A percentile compares a stretch with the other conserved stretches of the same genome.
Conservation (phyloP, 2,329 filamentous ascomycete genomes). For the Pyricularia sp. region DNA sequence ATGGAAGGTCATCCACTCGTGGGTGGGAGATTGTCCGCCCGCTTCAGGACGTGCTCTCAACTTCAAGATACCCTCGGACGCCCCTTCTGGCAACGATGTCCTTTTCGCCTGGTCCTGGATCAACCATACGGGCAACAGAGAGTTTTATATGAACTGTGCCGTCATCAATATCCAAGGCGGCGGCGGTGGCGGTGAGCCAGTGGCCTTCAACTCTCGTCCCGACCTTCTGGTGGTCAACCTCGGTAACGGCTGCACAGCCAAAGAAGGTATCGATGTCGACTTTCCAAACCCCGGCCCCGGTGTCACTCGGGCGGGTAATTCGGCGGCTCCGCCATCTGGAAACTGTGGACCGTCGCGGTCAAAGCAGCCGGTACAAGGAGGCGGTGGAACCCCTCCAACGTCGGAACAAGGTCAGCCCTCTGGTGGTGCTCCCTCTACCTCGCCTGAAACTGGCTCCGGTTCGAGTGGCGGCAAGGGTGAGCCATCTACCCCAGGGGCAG, state of each 20-base stretch:
- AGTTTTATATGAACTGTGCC: conserved; percentile 86
- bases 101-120: conserved; percentile 72
- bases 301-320: not conserved
- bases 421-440: not conserved
- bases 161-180: conserved; percentile 48
- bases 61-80: conserved; percentile 58
- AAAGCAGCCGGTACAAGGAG: not conserved
- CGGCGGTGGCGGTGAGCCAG: not conserved
- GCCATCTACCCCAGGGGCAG: not conserved
- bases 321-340: not conserved
- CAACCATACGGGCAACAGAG: conserved; percentile 67
- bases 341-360: not conserved
- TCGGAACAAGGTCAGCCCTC: not conserved
- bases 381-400: not conserved
- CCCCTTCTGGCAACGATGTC: conserved; percentile 45
- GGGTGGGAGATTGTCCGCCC: conserved; percentile 44
- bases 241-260: conserved; percentile 10
- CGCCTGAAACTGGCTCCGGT: not conserved
- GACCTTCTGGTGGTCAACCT: conserved; percentile 9
- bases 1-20: conserved; percentile 59
- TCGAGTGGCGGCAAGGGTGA: not conserved
- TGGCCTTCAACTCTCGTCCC: conserved; percentile 7
- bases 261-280: conserved; percentile 5
- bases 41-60: conserved; percentile 37
- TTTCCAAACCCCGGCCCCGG: conserved; percentile 10